These are phyloP conservation scores for Populus deltoides DNA, from an alignment of 345 rosid species.

Conservation along the genomic window DNA sequence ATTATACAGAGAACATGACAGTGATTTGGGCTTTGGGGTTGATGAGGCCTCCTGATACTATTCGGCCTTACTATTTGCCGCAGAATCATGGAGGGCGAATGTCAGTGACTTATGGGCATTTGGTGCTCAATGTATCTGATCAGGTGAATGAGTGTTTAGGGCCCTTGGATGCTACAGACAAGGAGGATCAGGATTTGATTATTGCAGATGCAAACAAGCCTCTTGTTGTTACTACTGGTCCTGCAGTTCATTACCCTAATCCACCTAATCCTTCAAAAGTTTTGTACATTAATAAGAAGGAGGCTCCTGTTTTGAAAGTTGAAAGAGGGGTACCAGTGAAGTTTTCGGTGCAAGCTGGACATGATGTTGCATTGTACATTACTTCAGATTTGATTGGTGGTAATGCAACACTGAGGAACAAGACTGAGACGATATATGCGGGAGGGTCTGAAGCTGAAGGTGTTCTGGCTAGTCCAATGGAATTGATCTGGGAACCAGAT, in stretches of 20 bases:
- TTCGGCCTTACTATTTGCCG: conserved; percentile 79
- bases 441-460: conserved; percentile 93
- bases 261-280: conserved; percentile 65
- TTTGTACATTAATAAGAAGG: conserved; percentile 66
- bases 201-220: conserved; percentile 51
- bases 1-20: conserved; percentile 41
- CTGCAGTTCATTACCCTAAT: conserved; percentile 55
- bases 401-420: conserved; percentile 78
- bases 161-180: conserved; percentile 63
- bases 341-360: conserved; percentile 69
- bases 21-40: conserved; percentile 94
- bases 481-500: conserved; percentile 79
- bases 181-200: conserved; percentile 69
- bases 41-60: conserved; percentile 77
- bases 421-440: conserved; percentile 69
- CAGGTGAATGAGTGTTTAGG: conserved; percentile 53
- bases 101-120: conserved; percentile 42
- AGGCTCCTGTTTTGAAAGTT: conserved; percentile 66
- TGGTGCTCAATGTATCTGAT: conserved; percentile 47
- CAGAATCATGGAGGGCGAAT: conserved; percentile 73
- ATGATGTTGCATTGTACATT: conserved; percentile 66
- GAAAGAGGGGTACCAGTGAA: conserved; percentile 73
- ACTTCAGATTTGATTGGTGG: conserved; percentile 92
- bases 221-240: conserved; percentile 47
- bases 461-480: conserved; percentile 66